These are phyloP conservation scores for Sporothrix pseudoabietina DNA, from an alignment of 2,329 filamentous ascomycete species.

Conservation along the genomic window DNA sequence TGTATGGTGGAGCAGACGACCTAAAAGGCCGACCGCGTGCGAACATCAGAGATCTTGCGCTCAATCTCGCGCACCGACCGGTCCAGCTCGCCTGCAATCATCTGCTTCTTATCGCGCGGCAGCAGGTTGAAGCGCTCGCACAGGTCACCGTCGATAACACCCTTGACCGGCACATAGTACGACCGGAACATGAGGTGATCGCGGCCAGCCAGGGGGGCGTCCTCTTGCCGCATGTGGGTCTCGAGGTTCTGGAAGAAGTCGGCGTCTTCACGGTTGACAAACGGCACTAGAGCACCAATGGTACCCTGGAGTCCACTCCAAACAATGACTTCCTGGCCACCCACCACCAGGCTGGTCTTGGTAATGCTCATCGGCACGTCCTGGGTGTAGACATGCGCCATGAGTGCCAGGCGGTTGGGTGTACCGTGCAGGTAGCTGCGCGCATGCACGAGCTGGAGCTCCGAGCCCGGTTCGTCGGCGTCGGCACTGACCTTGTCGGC, in stretches of 20 bases:
- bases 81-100: constrained; percentile 92
- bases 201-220: constrained; percentile 83
- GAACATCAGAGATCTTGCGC: constrained; percentile 80
- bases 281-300: constrained; percentile 89
- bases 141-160: constrained; percentile 93
- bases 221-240: constrained; percentile 81
- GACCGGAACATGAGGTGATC: constrained; percentile 95
- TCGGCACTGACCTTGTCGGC: constrained; percentile 84
- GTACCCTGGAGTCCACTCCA: constrained; percentile 96
- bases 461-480: constrained; percentile 88
- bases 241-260: constrained; percentile 98
- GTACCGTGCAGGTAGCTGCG: constrained; percentile 88
- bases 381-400: constrained; percentile 87
- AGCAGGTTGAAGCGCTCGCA: constrained; percentile 89
- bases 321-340: constrained; percentile 85
- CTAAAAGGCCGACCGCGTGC: constrained; percentile 61
- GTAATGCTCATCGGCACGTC: constrained; percentile 90
- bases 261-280: constrained; percentile 86
- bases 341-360: constrained; percentile 86
- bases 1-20: no score
- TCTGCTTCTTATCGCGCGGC: constrained; percentile 85
- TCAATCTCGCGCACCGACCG: constrained; percentile 91
- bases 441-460: constrained; percentile 87
- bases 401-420: constrained; percentile 78
- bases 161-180: constrained; percentile 96